phyloP scores from a whole-genome alignment of 345 rosid species.

The Arabidopsis suecica region DNA sequence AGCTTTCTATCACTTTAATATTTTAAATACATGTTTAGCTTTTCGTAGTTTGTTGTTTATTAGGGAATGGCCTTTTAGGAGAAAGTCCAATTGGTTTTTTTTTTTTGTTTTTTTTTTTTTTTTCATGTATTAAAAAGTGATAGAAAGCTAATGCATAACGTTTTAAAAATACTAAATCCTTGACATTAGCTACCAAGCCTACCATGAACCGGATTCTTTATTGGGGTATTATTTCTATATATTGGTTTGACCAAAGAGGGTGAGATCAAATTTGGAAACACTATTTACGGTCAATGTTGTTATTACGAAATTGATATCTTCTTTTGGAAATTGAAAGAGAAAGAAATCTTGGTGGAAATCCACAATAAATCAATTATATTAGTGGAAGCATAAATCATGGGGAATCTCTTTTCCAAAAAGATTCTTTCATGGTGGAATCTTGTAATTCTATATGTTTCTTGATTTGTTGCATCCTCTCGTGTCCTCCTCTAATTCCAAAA shows the following conservation, averaged over 20 bases:
- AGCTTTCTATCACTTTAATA: too few relatives aligned
- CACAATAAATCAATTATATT: constrained; percentile 34
- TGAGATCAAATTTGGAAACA: too few relatives aligned
- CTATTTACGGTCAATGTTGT: too few relatives aligned
- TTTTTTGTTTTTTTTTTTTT: not conserved
- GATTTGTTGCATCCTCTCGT: constrained; percentile 41
- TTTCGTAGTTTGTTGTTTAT: not conserved
- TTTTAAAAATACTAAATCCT: not conserved
- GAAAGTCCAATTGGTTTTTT: too few relatives aligned
- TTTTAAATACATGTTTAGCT: not conserved
- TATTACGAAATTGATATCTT: constrained; percentile 20
- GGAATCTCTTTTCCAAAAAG: constrained; percentile 40
- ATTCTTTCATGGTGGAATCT: constrained; percentile 39
- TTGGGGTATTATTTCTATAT: not conserved
- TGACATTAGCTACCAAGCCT: constrained; percentile 1
- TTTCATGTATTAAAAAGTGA: not conserved
- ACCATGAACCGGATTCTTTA: not conserved
- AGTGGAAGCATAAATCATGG: constrained; percentile 46
- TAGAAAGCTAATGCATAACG: not conserved
- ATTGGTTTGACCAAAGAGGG: not conserved
- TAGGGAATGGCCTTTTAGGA: not conserved
- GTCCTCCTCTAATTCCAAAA: constrained; percentile 30
- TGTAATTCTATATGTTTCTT: constrained; percentile 33
- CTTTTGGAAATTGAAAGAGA: constrained; percentile 21
- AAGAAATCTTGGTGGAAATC: constrained; percentile 42